Evolutionary conservation across 768 basidiomycete genomes (phyloP), one percentile per base, ranked within the genome.

Genomic region (Auricularia auricula-judae): DNA sequence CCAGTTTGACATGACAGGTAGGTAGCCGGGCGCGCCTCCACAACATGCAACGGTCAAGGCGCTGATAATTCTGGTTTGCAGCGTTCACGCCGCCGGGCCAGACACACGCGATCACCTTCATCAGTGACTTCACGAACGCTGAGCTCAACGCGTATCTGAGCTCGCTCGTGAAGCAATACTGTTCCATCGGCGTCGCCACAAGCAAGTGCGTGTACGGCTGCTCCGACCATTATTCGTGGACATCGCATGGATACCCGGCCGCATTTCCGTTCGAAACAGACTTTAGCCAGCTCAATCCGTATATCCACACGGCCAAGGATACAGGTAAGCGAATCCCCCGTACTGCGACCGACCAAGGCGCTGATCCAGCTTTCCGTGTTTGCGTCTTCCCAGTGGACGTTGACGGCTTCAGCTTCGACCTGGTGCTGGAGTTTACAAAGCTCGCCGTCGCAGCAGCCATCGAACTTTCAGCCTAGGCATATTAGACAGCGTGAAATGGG

Each of bases 81-180:
- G 47, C 47, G 47, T 51, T 14, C 47, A 51, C 47, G 47, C 47
- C 47, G 47, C 47, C 47, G 14, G 21, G 21, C 47, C 5, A 51
- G 47, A 51, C 47, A 18, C 18, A 8, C 21, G 47, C 47, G 18
- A 18, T 51, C 10, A 51, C 47, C 11, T 51, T 51, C 47, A 51
- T 51, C 47, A 51, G 11, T 4, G 47, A 51, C 16, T 21, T 5
- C 47, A 51, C 47, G 18, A 18, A 51, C 8, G 14, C 47, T 10
- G 74, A 18, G 72, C 74, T 29, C 64, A 70, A 64, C 73, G 76
- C 68, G 69, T 65, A 36, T 65, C 73, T 71, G 73, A 75, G 63
- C 65, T 76, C 65, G 68, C 79, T 64, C 14, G 58, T 61, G 18
- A 29, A 29, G 29, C 18, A 34, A 18, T 36, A 51, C 35, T 21